Evolutionary conservation across 192 early-diverging fungal genomes (phyloP).

Genomic region (Umbelopsis isabellina): DNA sequence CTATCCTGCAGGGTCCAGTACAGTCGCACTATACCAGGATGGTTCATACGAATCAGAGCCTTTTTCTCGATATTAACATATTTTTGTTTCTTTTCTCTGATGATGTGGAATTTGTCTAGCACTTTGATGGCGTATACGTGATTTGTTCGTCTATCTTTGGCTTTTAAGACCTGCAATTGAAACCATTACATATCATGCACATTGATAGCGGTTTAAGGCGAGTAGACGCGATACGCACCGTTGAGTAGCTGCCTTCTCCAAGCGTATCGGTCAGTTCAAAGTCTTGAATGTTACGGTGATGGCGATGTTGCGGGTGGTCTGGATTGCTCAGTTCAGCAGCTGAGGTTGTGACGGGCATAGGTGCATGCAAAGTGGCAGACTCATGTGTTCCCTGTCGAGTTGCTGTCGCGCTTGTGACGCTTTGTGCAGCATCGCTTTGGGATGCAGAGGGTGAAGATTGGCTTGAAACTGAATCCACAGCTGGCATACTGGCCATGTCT

Average conservation of each 20-base stretch:
- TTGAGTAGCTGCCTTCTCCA: constrained; percentile 96
- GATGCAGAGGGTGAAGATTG: not conserved
- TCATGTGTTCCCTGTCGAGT: not conserved
- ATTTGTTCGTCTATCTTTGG: constrained; percentile 69
- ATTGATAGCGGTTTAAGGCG: not conserved
- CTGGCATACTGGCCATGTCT: not conserved
- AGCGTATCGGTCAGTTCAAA: constrained; percentile 84
- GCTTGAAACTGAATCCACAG: not conserved
- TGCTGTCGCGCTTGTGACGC: not conserved
- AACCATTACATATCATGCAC: not conserved
- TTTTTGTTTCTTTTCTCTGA: constrained; percentile 95
- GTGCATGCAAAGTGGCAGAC: not conserved
- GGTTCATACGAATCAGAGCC: constrained; percentile 80
- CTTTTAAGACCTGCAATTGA: constrained; percentile 63
- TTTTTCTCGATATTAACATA: constrained; percentile 96
- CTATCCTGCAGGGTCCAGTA: constrained; percentile 97
- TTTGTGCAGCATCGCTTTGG: not conserved
- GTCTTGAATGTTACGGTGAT: constrained; percentile 77
- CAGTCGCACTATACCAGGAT: constrained; percentile 90
- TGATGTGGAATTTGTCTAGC: constrained; percentile 83
- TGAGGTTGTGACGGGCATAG: not conserved
- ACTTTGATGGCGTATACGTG: constrained; percentile 90
- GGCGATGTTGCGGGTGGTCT: constrained; percentile 43
- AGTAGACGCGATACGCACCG: constrained; percentile 49
- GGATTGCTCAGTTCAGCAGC: constrained; percentile 33